phyloP scores from a whole-genome alignment of 78 protist genomes.

The Trichosphaerium sp. region DNA sequence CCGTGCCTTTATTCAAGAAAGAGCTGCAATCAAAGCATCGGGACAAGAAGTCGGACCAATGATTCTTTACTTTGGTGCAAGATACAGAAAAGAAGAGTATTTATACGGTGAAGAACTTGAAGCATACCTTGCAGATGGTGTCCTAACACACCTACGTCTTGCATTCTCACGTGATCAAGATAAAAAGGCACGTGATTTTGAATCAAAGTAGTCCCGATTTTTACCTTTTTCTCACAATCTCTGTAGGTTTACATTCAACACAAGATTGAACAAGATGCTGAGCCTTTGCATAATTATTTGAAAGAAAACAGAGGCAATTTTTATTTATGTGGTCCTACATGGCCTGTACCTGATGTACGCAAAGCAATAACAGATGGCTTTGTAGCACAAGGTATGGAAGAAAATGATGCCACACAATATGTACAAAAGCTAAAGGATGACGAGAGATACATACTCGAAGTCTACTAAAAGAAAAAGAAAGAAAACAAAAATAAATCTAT shows the following conservation, averaged over 20 bases:
- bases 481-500: no score
- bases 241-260: conserved; percentile 63
- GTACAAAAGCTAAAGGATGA: conserved; percentile 22
- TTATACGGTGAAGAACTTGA: conserved; percentile 52
- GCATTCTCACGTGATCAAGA: conserved; percentile 71
- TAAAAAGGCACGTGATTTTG: conserved; percentile 16
- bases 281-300: background rate
- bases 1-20: conserved; percentile 48
- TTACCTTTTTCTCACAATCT: background rate
- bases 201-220: background rate
- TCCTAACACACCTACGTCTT: conserved; percentile 5
- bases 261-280: conserved; percentile 29
- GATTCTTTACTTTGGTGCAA: conserved; percentile 60
- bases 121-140: conserved; percentile 12
- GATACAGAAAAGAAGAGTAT: conserved; percentile 42
- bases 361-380: conserved; percentile 15
- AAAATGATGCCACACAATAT: background rate
- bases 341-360: conserved; percentile 31
- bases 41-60: conserved; percentile 25
- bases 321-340: conserved; percentile 45
- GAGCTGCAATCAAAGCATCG: background rate
- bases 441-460: conserved; percentile 32
- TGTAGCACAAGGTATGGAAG: background rate
- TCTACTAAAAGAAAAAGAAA: no score
- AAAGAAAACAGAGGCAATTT: conserved; percentile 22